Percentiles rank a stretch among this genome's conserved stretches.
Conservation (phyloP, 768 basidiomycete genomes). For the Serendipita sp. region DNA sequence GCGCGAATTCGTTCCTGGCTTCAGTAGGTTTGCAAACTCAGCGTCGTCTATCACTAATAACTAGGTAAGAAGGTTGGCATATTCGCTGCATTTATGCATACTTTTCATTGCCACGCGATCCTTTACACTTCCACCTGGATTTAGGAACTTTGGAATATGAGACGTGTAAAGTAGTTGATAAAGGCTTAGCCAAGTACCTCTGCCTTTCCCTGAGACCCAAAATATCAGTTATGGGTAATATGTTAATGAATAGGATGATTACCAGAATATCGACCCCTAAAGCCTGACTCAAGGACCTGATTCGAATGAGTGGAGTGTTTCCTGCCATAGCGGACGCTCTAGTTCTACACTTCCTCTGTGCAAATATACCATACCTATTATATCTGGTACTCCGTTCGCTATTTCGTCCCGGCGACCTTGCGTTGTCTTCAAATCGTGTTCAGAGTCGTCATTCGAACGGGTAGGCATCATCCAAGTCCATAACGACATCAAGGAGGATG, state of each 20-base stretch:
- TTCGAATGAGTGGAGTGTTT: constrained; percentile 84
- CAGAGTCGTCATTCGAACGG: too few relatives aligned
- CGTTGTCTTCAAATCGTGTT: too few relatives aligned
- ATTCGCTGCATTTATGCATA: constrained; percentile 21
- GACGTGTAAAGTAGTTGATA: neutral
- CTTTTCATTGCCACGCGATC: constrained; percentile 91
- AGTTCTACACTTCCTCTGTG: neutral
- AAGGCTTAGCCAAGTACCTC: constrained; percentile 36
- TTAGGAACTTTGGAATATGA: constrained; percentile 49
- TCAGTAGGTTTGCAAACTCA: constrained; percentile 62
- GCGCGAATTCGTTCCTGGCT: constrained; percentile 74
- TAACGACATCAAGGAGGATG: neutral
- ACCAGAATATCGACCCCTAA: constrained; percentile 82
- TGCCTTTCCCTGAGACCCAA: constrained; percentile 52
- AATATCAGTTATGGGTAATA: neutral
- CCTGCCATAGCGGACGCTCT: constrained; percentile 28
- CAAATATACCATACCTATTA: constrained; percentile 1
- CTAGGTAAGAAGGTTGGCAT: neutral
- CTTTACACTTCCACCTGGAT: constrained; percentile 95
- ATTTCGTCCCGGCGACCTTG: neutral
- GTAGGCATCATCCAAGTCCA: neutral
- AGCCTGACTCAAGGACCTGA: constrained; percentile 79
- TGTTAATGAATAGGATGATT: constrained; percentile 7
- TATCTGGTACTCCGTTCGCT: neutral
- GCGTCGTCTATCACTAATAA: constrained; percentile 82